Percentiles rank a stretch among this genome's conserved stretches.
Evolutionary conservation across 768 basidiomycete species (phyloP).

Genomic region (Tricholoma sp.): DNA sequence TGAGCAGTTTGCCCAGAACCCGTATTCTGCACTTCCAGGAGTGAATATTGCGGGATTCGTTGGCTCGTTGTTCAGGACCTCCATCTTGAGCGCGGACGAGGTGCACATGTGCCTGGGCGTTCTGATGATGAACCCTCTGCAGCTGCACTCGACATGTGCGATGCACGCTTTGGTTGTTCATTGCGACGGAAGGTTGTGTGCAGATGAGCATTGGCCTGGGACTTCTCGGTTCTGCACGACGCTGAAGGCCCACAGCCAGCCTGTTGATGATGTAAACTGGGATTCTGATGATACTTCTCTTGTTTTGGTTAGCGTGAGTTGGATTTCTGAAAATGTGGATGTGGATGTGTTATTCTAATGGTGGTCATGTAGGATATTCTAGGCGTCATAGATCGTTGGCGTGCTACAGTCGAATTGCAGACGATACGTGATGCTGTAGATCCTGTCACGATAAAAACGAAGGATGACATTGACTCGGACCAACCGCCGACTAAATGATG

Average conservation of each 20-base stretch:
- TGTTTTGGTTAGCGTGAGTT: neutral
- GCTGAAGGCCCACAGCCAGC: conserved; percentile 1
- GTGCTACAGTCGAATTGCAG: neutral
- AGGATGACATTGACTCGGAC: neutral
- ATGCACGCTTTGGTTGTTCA: conserved; percentile 29
- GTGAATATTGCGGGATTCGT: conserved; percentile 26
- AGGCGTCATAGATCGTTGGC: neutral
- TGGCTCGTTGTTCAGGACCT: conserved; percentile 24
- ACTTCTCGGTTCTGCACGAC: conserved; percentile 15
- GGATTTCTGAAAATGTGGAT: neutral
- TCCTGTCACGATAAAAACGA: neutral
- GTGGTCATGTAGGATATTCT: neutral
- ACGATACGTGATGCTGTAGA: neutral
- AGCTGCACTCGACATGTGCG: conserved; percentile 24
- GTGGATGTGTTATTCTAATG: neutral
- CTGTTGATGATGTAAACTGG: neutral
- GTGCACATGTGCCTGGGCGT: conserved; percentile 23
- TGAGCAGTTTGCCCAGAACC: neutral
- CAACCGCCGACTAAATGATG: neutral
- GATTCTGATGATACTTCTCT: neutral
- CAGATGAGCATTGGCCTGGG: conserved; percentile 12
- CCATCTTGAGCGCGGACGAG: conserved; percentile 20
- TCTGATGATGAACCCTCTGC: conserved; percentile 14
- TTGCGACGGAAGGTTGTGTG: conserved; percentile 27
- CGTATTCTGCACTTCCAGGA: conserved; percentile 11